These are phyloP conservation scores for Melaleuca alternifolia DNA, from an alignment of 345 rosid species.

Conservation along the genomic window DNA sequence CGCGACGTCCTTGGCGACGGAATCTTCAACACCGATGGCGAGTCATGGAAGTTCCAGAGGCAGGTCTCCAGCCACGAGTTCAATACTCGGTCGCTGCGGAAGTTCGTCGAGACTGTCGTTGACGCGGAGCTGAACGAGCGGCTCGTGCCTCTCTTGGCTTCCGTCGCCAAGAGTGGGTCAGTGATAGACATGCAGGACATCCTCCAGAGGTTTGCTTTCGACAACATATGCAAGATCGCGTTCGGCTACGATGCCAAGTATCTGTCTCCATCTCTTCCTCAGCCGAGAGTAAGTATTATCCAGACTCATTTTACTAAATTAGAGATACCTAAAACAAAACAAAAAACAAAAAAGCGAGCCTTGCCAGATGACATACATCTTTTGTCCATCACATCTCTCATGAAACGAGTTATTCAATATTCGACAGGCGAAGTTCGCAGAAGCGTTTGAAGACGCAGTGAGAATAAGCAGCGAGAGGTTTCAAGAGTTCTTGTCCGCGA, in stretches of 20 bases:
- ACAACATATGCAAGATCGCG: slow-evolving; percentile 57
- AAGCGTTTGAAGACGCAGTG: slow-evolving; percentile 1
- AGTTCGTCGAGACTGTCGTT: slow-evolving; percentile 44
- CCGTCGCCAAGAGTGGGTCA: slow-evolving; percentile 8
- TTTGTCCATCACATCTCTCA: neutral
- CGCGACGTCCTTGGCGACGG: slow-evolving; percentile 57
- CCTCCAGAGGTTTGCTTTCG: slow-evolving; percentile 56
- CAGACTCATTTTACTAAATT: neutral
- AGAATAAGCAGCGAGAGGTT: neutral
- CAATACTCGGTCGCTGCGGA: slow-evolving; percentile 57
- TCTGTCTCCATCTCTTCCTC: slow-evolving; percentile 27
- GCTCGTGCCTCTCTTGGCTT: slow-evolving; percentile 39
- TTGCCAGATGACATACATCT: neutral
- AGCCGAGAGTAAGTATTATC: neutral
- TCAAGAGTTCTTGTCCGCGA: neutral
- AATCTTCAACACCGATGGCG: slow-evolving; percentile 53
- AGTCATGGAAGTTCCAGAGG: slow-evolving; percentile 54
- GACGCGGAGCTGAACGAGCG: slow-evolving; percentile 39
- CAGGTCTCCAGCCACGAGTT: slow-evolving; percentile 62
- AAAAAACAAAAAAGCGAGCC: too few relatives aligned
- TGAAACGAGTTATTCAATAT: neutral
- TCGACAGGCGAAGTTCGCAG: neutral
- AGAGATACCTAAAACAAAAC: neutral
- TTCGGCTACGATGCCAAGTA: slow-evolving; percentile 52
- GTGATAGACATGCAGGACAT: slow-evolving; percentile 44